A percentile compares a stretch with the other conserved stretches of the same genome.
phyloP scores from a whole-genome alignment of 345 rosid species.

The Mercurialis annua region DNA sequence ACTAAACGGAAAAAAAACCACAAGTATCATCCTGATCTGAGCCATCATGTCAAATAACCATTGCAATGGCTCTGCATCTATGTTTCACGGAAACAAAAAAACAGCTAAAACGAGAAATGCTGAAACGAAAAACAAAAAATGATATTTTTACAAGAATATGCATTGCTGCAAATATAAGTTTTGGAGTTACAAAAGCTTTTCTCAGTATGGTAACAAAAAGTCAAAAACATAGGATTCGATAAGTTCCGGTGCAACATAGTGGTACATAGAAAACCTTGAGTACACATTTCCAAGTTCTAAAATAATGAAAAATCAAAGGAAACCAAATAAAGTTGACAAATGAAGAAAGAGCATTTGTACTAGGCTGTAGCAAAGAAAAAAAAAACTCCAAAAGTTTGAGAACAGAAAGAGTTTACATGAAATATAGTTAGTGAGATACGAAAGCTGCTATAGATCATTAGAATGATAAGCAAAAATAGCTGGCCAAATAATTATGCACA shows the following conservation, averaged over 20 bases:
- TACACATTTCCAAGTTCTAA: slow-evolving; percentile 2
- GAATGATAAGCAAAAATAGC: background rate
- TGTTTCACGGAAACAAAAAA: too few relatives aligned
- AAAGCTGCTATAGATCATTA: background rate
- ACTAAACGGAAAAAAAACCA: background rate
- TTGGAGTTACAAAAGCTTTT: too few relatives aligned
- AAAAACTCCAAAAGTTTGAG: background rate
- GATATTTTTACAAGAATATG: too few relatives aligned
- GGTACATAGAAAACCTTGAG: background rate
- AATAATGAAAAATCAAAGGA: background rate
- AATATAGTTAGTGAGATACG: background rate
- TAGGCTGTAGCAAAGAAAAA: background rate
- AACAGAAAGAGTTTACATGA: background rate
- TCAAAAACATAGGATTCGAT: too few relatives aligned
- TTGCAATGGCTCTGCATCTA: background rate
- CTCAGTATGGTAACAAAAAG: too few relatives aligned
- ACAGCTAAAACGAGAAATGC: too few relatives aligned
- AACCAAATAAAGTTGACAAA: background rate
- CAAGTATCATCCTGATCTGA: slow-evolving; percentile 1
- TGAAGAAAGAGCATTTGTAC: background rate
- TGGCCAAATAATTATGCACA: background rate
- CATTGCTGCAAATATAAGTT: too few relatives aligned
- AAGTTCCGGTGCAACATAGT: too few relatives aligned
- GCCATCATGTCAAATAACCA: slow-evolving; percentile 18
- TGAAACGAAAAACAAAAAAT: too few relatives aligned